Conservation (phyloP, 352 stramenopile genomes). For the Phytophthora palmivora region DNA sequence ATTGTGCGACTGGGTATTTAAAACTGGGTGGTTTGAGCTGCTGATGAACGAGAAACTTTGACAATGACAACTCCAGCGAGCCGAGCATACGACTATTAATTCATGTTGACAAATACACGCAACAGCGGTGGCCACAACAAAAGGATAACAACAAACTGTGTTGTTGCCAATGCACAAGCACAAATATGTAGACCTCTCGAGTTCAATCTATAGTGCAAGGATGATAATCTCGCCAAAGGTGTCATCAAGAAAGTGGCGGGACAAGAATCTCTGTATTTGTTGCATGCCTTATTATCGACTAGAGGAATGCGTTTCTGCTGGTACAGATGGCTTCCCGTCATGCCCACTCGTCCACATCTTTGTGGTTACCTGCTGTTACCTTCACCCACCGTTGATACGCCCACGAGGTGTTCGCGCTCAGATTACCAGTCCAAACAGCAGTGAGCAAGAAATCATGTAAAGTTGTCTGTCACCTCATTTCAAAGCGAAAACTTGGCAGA, state of each 20-base stretch:
- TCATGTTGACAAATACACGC: neutral
- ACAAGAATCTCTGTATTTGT: too few relatives aligned
- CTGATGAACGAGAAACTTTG: neutral
- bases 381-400: neutral
- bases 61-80: neutral
- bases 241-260: too few relatives aligned
- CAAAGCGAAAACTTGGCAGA: too few relatives aligned
- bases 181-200: too few relatives aligned
- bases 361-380: constrained; percentile 12
- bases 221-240: too few relatives aligned
- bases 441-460: neutral
- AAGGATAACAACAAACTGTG: constrained; percentile 5
- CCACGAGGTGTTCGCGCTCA: neutral
- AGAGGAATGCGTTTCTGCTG: constrained; percentile 26
- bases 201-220: too few relatives aligned
- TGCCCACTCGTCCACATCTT: constrained; percentile 8
- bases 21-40: neutral
- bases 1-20: neutral
- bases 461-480: too few relatives aligned
- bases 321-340: constrained; percentile 28
- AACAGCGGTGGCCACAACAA: neutral
- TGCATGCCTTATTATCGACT: constrained; percentile 11
- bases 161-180: neutral
- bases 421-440: neutral
- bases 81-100: neutral